Evolutionary conservation across 2,329 filamentous ascomycete species (phyloP).

Genomic region (Zopfia rhizophila): DNA sequence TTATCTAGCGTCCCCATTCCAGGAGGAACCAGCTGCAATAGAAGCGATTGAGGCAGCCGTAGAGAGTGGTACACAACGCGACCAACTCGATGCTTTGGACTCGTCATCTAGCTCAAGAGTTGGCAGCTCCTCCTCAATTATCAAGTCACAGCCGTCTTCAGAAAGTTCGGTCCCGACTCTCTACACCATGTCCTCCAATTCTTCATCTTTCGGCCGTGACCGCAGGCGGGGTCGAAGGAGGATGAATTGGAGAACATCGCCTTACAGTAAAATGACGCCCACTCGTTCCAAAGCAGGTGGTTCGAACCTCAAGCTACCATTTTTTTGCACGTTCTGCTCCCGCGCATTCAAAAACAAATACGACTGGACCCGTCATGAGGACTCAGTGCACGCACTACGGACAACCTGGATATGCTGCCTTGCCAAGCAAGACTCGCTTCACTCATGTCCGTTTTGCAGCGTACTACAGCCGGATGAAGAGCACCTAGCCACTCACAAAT

Average conservation of each 20-base stretch:
- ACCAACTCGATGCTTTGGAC: slow-evolving; percentile 34
- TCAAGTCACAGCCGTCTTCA: slow-evolving; percentile 44
- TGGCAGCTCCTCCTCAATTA: slow-evolving; percentile 37
- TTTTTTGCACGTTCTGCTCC: slow-evolving; percentile 50
- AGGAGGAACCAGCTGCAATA: slow-evolving; percentile 42
- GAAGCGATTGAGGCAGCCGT: slow-evolving; percentile 45
- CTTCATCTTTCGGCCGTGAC: slow-evolving; percentile 48
- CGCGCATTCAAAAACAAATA: slow-evolving; percentile 50
- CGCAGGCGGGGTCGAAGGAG: slow-evolving; percentile 45
- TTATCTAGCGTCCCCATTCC: slow-evolving; percentile 48
- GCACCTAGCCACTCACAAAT: slow-evolving; percentile 48
- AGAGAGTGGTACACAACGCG: slow-evolving; percentile 32
- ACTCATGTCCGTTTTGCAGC: slow-evolving; percentile 46
- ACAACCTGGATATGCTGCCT: slow-evolving; percentile 52
- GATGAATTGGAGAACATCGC: slow-evolving; percentile 47
- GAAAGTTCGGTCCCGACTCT: slow-evolving; percentile 45
- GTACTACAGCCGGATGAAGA: slow-evolving; percentile 42
- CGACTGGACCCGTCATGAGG: slow-evolving; percentile 51
- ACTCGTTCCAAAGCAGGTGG: slow-evolving; percentile 42
- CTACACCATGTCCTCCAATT: slow-evolving; percentile 45
- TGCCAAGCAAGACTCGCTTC: slow-evolving; percentile 34
- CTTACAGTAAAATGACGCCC: slow-evolving; percentile 38
- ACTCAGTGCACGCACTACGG: slow-evolving; percentile 49
- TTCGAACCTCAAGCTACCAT: slow-evolving; percentile 43
- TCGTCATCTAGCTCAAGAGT: slow-evolving; percentile 35